phyloP scores from a whole-genome alignment of 306 rosid genomes.

The Inga leiocalycina region DNA sequence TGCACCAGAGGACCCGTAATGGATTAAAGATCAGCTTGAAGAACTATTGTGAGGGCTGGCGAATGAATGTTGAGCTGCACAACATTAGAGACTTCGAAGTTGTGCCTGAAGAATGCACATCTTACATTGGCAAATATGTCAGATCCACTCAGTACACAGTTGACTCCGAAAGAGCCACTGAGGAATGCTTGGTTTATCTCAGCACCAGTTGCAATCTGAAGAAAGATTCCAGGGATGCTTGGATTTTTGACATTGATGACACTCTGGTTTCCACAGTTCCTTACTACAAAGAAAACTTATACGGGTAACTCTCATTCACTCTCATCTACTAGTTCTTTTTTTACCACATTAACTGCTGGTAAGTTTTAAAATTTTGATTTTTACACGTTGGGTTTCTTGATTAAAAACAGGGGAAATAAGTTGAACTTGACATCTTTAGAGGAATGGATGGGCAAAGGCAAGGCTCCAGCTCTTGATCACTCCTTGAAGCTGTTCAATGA shows the following conservation, averaged over 20 bases:
- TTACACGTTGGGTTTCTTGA: neutral
- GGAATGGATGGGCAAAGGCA: constrained; percentile 58
- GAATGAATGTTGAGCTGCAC: constrained; percentile 75
- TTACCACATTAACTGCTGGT: neutral
- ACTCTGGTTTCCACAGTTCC: constrained; percentile 64
- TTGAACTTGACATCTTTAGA: constrained; percentile 58
- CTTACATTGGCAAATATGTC: constrained; percentile 50
- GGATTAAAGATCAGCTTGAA: constrained; percentile 51
- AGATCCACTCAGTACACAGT: constrained; percentile 59
- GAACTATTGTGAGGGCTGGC: constrained; percentile 72
- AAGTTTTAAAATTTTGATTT: neutral
- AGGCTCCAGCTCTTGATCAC: constrained; percentile 64
- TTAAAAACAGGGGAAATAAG: constrained; percentile 50
- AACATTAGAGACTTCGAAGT: constrained; percentile 59
- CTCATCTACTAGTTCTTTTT: neutral
- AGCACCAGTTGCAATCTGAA: constrained; percentile 53
- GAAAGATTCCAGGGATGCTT: constrained; percentile 65
- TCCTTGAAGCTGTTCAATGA: constrained; percentile 59
- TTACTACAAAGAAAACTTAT: constrained; percentile 51
- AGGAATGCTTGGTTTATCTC: constrained; percentile 54
- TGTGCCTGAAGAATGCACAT: constrained; percentile 66
- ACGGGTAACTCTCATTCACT: constrained; percentile 44
- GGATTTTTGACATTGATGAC: constrained; percentile 79
- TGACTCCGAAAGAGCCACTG: constrained; percentile 49
- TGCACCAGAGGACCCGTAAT: constrained; percentile 41